A percentile compares a stretch with the other conserved stretches of the same genome.
Conservation (phyloP, 148 eudicot genomes). For the Rhododendron griersonianum region DNA sequence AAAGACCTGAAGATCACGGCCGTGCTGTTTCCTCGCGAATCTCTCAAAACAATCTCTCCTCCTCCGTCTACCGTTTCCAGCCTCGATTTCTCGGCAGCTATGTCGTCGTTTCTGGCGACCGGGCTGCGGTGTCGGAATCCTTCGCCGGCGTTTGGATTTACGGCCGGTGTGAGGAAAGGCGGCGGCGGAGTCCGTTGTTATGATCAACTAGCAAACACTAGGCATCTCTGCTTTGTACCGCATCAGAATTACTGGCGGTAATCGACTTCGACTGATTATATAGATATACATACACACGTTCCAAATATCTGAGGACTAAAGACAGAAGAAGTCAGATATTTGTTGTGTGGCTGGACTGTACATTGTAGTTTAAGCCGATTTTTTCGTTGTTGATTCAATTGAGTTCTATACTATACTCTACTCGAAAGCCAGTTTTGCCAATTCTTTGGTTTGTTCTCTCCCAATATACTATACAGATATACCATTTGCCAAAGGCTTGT, state of each 20-base stretch:
- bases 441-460: neutral
- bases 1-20: constrained; percentile 22
- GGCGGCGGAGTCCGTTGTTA: neutral
- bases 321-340: neutral
- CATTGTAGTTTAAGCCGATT: neutral
- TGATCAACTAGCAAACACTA: neutral
- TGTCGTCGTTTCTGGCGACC: neutral
- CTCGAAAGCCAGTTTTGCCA: too few species aligned
- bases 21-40: constrained; percentile 32
- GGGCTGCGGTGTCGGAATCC: neutral
- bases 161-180: neutral
- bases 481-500: too few species aligned
- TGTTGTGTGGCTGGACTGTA: neutral
- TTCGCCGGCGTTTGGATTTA: neutral
- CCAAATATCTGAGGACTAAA: neutral
- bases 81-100: neutral
- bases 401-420: neutral
- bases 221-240: neutral
- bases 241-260: neutral
- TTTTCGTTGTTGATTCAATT: neutral
- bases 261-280: neutral
- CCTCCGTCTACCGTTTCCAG: constrained; percentile 15
- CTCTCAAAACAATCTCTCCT: constrained; percentile 24
- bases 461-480: neutral
- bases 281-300: neutral